These are phyloP conservation scores for Ambrosiella cleistominuta DNA, from an alignment of 2,329 filamentous ascomycete genomes.

Conservation along the genomic window DNA sequence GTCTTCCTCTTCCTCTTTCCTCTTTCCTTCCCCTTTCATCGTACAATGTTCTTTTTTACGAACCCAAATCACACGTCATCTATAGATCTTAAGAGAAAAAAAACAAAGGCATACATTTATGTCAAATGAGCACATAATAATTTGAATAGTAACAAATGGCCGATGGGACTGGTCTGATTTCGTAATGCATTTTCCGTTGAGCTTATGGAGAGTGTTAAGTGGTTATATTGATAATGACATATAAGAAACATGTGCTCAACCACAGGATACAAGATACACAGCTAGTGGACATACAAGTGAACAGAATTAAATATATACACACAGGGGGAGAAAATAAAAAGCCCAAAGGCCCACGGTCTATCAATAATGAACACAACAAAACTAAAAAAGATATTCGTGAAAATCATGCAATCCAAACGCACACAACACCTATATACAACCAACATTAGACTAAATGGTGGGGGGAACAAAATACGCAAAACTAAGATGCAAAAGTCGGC, in stretches of 20 bases:
- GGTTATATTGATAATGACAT: not conserved
- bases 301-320: not conserved
- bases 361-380: not conserved
- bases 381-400: not conserved
- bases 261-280: not conserved
- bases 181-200: not conserved
- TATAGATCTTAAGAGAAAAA: conserved; percentile 13
- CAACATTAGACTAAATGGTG: not conserved
- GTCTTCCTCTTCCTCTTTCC: not conserved
- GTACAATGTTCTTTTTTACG: not conserved
- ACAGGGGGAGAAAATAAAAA: not conserved
- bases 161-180: not conserved
- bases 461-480: not conserved
- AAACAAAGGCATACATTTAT: conserved; percentile 4
- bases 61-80: conserved; percentile 5
- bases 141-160: not conserved
- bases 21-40: not conserved
- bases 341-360: not conserved
- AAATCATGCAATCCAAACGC: conserved; percentile 8
- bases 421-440: not conserved
- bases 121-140: conserved; percentile 6
- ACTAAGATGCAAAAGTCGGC: not conserved
- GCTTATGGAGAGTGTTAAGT: not conserved
- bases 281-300: too few species aligned
- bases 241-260: not conserved